phyloP scores from a whole-genome alignment of 352 stramenopile genomes.

The Globisporangium cystogenes region DNA sequence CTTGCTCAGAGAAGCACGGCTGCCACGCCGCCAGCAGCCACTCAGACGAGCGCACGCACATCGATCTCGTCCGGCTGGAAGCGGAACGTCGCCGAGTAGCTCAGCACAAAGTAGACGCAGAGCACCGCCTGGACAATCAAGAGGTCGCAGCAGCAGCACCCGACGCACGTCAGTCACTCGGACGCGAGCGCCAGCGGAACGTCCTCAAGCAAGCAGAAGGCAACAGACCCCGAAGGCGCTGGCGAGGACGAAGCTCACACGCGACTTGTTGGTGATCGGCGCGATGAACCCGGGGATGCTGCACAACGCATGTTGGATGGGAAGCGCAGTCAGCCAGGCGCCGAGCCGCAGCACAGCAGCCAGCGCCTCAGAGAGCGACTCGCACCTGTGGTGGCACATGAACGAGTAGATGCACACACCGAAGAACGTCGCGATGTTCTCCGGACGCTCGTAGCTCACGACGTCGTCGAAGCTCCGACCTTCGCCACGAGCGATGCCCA shows the following conservation, averaged over 20 bases:
- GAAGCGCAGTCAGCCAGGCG: not conserved
- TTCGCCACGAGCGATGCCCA: conserved; percentile 64
- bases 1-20: too few species aligned
- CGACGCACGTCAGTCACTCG: too few species aligned
- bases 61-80: conserved; percentile 77
- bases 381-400: conserved; percentile 88
- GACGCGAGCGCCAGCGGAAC: not conserved
- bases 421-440: conserved; percentile 78
- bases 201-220: conserved; percentile 5
- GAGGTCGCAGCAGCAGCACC: not conserved
- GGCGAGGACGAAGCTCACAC: conserved; percentile 57
- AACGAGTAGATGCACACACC: conserved; percentile 89
- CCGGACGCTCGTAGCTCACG: conserved; percentile 62
- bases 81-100: conserved; percentile 69
- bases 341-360: too few species aligned
- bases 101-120: conserved; percentile 76
- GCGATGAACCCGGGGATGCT: conserved; percentile 80
- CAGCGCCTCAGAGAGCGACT: not conserved
- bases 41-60: conserved; percentile 21
- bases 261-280: conserved; percentile 77
- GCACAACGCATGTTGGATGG: not conserved
- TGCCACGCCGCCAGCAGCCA: too few species aligned
- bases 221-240: conserved; percentile 59
- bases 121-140: conserved; percentile 48
- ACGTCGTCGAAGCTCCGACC: conserved; percentile 59